Conservation (phyloP, 768 basidiomycete genomes). For the Podaxis rugospora region DNA sequence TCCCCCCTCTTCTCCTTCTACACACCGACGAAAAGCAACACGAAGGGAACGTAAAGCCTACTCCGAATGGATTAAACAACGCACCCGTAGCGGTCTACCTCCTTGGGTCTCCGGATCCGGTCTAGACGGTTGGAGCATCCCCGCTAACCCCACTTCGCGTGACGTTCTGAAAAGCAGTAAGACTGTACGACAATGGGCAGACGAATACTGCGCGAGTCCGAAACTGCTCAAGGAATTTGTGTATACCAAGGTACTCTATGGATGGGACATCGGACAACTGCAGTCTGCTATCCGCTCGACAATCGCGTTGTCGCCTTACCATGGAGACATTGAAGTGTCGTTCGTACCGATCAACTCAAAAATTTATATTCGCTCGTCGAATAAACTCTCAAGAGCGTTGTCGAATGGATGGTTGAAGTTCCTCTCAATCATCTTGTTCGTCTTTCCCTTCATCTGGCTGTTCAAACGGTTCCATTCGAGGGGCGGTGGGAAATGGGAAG, state of each 20-base stretch:
- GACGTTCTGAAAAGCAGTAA: conserved; percentile 47
- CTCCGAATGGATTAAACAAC: conserved; percentile 41
- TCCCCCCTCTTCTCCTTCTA: neutral
- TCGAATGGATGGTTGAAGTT: conserved; percentile 71
- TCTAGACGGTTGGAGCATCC: conserved; percentile 11
- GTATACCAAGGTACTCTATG: conserved; percentile 58
- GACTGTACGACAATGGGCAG: conserved; percentile 74
- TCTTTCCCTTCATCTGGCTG: conserved; percentile 82
- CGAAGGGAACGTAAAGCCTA: conserved; percentile 37
- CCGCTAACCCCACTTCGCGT: conserved; percentile 9
- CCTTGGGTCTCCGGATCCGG: conserved; percentile 31
- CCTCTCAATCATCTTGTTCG: conserved; percentile 59
- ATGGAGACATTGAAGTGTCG: conserved; percentile 42
- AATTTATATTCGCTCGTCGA: conserved; percentile 66
- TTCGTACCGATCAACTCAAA: conserved; percentile 43
- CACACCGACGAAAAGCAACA: conserved; percentile 31
- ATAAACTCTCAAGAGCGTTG: conserved; percentile 58
- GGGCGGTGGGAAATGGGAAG: conserved; percentile 74
- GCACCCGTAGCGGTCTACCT: conserved; percentile 43
- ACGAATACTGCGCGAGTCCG: conserved; percentile 69
- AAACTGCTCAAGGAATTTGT: conserved; percentile 77
- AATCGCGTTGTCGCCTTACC: conserved; percentile 38
- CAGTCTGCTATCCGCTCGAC: conserved; percentile 37
- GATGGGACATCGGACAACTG: conserved; percentile 42
- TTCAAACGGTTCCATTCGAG: conserved; percentile 62